These are phyloP conservation scores for Striga asiatica DNA, from an alignment of 257 asterid genomes.

Conservation along the genomic window DNA sequence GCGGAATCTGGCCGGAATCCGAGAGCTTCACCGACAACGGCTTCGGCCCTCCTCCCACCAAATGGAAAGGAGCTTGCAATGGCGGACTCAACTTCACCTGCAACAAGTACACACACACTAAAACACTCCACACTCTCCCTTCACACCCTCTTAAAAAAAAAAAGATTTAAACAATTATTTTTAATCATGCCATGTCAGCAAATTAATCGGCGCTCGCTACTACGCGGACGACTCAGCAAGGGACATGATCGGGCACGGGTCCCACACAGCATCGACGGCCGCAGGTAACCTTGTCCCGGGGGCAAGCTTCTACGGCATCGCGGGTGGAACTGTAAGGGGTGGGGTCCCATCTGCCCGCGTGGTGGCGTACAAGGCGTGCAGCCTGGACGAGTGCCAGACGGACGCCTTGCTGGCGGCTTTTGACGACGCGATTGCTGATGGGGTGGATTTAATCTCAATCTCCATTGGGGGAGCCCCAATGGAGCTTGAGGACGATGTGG, in stretches of 20 bases:
- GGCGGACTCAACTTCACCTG: constrained; percentile 37
- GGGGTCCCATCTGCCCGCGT: not conserved
- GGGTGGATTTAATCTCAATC: constrained; percentile 26
- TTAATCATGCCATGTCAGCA: too few relatives aligned
- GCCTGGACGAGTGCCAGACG: not conserved
- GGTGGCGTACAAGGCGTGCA: not conserved
- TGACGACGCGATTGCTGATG: constrained; percentile 30
- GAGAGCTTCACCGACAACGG: constrained; percentile 24
- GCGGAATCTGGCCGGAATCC: constrained; percentile 29
- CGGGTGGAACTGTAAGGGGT: constrained; percentile 21
- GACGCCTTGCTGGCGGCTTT: constrained; percentile 19
- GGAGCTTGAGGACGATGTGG: not conserved
- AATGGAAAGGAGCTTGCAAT: constrained; percentile 35
- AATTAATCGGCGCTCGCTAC: constrained; percentile 23
- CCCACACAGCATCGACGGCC: constrained; percentile 35
- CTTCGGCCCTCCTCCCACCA: constrained; percentile 22
- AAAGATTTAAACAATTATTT: too few relatives aligned
- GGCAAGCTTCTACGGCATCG: constrained; percentile 32
- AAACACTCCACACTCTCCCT: too few relatives aligned
- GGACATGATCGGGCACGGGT: constrained; percentile 30
- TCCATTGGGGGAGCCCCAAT: constrained; percentile 17
- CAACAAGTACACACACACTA: constrained; percentile 31
- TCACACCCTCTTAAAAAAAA: too few relatives aligned
- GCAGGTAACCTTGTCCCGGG: constrained; percentile 23
- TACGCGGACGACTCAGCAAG: constrained; percentile 16